Base-by-base conservation (phyloP, 371 early-diverging fungal genomes). In the Circinella minor region DNA sequence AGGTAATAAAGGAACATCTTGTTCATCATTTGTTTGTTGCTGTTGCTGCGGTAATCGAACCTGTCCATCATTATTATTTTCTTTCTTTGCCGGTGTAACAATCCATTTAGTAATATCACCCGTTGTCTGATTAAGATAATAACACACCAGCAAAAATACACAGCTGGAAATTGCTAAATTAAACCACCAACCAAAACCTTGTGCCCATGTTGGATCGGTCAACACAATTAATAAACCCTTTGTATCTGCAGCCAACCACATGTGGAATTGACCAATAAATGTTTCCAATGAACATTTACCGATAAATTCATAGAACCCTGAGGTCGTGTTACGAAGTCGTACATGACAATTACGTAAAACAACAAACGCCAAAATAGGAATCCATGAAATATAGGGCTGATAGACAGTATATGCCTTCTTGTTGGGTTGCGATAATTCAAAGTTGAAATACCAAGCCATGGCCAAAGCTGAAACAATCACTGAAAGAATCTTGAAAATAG, bases 201-300 rank as follows among this genome's bases (percentile, higher is more conserved):
- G 36, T n/a, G 49, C 34, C 71, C 71, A 73, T 77, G 77, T 34
- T 77, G 83, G 76, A 66, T 73, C 54, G 49, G 74, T 61, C 34
- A 78, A 27, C 48, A 83, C 69, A 11, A 89, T 78, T 49, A 92
- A 73, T 9, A 92, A 63, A n/a, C 89, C 92, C 59, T 86, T 88
- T 18, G 92, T 92, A 69, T 93, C 93, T 13, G 84, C 89, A 4
- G 90, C 93, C 46, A 94, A 74, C 88, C 91, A 93, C 71, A 92
- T 80, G 71, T 94, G 94, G 77, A 89, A 93, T 78, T 94, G 94
- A 17, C 91, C 88, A 71, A 93, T 89, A 61, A 92, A 92, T 13
- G 91, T 91, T 72, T 94, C 94, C 17, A 94, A 74, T 6, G 90
- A 90, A 67, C 87, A 86, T 36, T 79, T 82, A 20, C 93, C 94